Evolutionary conservation across 1,284 basidiomycete genomes (phyloP), one percentile per base, ranked within the genome.

Genomic region (Naganishia liquefaciens): DNA sequence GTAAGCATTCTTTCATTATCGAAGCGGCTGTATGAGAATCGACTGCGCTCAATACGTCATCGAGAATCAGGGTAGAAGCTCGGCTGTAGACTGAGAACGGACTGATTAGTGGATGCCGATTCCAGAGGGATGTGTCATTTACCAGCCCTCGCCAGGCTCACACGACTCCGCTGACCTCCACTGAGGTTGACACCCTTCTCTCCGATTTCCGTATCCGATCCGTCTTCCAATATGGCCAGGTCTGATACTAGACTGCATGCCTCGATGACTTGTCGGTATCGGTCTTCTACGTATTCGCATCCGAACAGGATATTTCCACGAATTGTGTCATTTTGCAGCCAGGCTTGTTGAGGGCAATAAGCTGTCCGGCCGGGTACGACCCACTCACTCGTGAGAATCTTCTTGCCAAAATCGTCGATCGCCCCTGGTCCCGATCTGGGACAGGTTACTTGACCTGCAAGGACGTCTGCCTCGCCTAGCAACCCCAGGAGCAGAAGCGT

Each of bases 391-490:
- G 81, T 71, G 2, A 77, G 77, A 40, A 75, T 63, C 1, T 77
- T 76, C 30, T 67, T 65, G 11, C 65, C 67, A 39, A 86, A 87
- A 21, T 79, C 81, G 0, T 88, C 86, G 72, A 95, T 82, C 2
- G 86, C 81, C 76, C 94, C 86, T 0, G 91, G 89, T 0, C 88
- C 87, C 0, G 91, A 91, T 19, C 91, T 84, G 2, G 93, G 93
- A 72, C 89, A 91, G 11, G 87, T 53, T 37, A 93, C 77, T 44
- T 76, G 70, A 2, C 79, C 93, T 19, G 88, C 81, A 9, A 95
- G 80, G 21, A 94, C 70, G 77, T 96, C 92, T 2, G 90, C 89
- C 80, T 97, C 93, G 21, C 93, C 93, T 5, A 96, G 83, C n/a
- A 95, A 83, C 7, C 90, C 90, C 83, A 74, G 53, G 23, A 94